These are phyloP conservation scores for Crassisporium funariophilum DNA, from an alignment of 768 basidiomycete genomes.

Conservation along the genomic window DNA sequence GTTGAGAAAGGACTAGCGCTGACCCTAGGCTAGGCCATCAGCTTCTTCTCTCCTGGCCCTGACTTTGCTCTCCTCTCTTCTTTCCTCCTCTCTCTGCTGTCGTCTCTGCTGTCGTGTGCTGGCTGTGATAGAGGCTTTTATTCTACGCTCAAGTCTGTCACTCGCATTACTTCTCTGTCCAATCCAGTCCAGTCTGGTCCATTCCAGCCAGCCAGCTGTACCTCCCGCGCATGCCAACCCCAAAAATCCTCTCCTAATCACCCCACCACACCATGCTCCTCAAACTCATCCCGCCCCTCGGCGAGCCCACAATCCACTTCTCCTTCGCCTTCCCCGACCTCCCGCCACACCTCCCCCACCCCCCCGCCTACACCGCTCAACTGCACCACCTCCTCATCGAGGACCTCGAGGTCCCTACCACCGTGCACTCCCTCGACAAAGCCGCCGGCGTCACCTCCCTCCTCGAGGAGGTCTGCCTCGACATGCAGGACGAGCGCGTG, in stretches of 20 bases:
- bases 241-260: background rate
- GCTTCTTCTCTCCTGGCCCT: no score
- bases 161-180: no score
- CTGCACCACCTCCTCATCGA: slow-evolving; percentile 52
- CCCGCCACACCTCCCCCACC: slow-evolving; percentile 46
- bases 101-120: no score
- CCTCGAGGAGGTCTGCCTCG: slow-evolving; percentile 62
- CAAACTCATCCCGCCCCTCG: slow-evolving; percentile 46
- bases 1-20: no score
- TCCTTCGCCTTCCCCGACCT: slow-evolving; percentile 55
- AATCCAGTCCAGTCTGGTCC: no score
- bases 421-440: slow-evolving; percentile 61
- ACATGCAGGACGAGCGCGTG: slow-evolving; percentile 49
- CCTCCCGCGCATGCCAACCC: no score
- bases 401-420: slow-evolving; percentile 52
- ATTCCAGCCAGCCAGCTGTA: no score
- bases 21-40: no score
- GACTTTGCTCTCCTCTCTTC: no score
- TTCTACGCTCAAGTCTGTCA: no score
- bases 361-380: slow-evolving; percentile 56
- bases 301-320: slow-evolving; percentile 60
- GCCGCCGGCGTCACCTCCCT: slow-evolving; percentile 58
- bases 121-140: no score
- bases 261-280: slow-evolving; percentile 49
- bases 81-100: no score